Conservation (phyloP, 1,284 basidiomycete species). For the Termitomyces sp. region DNA sequence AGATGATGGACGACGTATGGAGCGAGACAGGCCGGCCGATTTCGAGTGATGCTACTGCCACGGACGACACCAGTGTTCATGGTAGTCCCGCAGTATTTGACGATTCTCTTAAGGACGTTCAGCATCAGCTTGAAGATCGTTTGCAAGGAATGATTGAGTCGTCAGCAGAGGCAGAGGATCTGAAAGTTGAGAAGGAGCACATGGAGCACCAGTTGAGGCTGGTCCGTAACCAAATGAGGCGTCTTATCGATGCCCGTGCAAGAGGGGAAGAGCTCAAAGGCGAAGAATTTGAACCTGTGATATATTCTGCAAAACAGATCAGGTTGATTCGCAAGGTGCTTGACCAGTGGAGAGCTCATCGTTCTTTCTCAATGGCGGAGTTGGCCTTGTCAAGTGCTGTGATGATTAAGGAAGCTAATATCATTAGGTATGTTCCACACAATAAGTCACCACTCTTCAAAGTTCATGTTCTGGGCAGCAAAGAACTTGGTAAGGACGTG, state of each 20-base stretch:
- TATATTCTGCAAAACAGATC: constrained; percentile 78
- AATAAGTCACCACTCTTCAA: constrained; percentile 3
- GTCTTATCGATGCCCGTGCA: constrained; percentile 74
- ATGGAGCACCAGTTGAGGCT: constrained; percentile 84
- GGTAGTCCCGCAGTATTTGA: constrained; percentile 62
- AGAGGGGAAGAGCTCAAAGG: constrained; percentile 66
- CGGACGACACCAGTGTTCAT: constrained; percentile 80
- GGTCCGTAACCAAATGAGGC: constrained; percentile 79
- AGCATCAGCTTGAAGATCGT: constrained; percentile 67
- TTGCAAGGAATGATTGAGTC: constrained; percentile 69
- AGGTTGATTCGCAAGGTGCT: constrained; percentile 77
- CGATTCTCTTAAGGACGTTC: constrained; percentile 60
- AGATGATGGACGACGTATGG: constrained; percentile 75
- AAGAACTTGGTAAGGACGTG: constrained; percentile 81
- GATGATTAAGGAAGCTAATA: constrained; percentile 89
- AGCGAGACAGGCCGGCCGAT: constrained; percentile 74
- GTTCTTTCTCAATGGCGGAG: constrained; percentile 91
- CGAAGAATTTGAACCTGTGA: constrained; percentile 66
- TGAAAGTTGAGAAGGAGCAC: constrained; percentile 85
- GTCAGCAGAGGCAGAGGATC: constrained; percentile 72
- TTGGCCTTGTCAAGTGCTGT: constrained; percentile 82
- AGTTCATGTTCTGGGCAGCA: constrained; percentile 40
- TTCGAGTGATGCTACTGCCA: constrained; percentile 61
- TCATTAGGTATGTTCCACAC: constrained; percentile 66
- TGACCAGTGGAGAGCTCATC: constrained; percentile 80